These are phyloP conservation scores for Diospyros lotus DNA, from an alignment of 148 eudicot genomes.

Conservation along the genomic window DNA sequence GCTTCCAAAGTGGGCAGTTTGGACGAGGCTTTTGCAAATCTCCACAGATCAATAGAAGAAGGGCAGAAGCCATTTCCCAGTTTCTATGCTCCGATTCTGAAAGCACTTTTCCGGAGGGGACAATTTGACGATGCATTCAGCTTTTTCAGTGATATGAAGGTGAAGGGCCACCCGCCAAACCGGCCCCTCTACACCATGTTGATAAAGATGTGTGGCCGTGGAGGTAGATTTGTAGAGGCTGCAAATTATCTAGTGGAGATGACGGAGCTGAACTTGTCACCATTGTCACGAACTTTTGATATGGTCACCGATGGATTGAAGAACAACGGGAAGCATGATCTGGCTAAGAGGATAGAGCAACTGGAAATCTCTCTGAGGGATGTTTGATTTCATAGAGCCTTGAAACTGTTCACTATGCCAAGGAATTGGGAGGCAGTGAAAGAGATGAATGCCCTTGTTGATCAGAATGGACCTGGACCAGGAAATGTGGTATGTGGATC, in stretches of 20 bases:
- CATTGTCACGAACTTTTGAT: constrained; percentile 76
- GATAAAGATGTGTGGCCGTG: constrained; percentile 85
- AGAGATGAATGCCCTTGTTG: no score
- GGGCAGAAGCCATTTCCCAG: constrained; percentile 93
- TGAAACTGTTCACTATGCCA: no score
- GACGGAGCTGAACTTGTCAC: constrained; percentile 71
- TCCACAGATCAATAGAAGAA: constrained; percentile 82
- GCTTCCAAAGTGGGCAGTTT: constrained; percentile 60
- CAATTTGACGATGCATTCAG: constrained; percentile 90
- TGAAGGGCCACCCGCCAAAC: constrained; percentile 79
- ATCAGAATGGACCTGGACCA: no score
- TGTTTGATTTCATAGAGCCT: constrained; percentile 21
- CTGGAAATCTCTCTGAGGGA: constrained; percentile 76
- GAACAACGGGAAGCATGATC: constrained; percentile 88
- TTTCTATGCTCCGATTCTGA: constrained; percentile 89
- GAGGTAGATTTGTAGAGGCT: constrained; percentile 83
- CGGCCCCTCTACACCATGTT: constrained; percentile 87
- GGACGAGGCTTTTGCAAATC: constrained; percentile 69
- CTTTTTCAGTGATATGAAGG: constrained; percentile 92
- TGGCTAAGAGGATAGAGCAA: constrained; percentile 82
- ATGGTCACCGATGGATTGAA: constrained; percentile 97
- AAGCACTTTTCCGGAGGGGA: constrained; percentile 73
- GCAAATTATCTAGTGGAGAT: constrained; percentile 95
- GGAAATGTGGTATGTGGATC: no score
- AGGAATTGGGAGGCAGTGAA: no score